A percentile compares a stretch with the other conserved stretches of the same genome.
phyloP scores from a whole-genome alignment of 2,329 filamentous ascomycete genomes.

The Calonectria pauciramosa region DNA sequence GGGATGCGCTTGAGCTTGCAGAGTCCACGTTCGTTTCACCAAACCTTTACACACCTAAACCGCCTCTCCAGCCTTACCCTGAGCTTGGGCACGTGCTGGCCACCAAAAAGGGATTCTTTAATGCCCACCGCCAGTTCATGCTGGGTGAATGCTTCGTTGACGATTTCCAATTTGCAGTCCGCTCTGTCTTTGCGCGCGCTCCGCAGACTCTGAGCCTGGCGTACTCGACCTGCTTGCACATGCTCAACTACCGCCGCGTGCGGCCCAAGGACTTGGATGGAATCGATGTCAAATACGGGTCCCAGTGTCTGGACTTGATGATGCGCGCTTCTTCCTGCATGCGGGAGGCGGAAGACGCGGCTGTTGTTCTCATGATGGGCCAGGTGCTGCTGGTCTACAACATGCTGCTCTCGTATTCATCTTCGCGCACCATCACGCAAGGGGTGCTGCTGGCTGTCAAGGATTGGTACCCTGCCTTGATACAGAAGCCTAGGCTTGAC shows the following conservation, averaged over 20 bases:
- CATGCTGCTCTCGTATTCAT: conserved; percentile 3
- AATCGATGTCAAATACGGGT: neutral
- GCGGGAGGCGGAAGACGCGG: conserved; percentile 4
- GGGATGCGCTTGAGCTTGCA: neutral
- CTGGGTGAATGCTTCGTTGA: conserved; percentile 12
- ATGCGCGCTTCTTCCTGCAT: neutral
- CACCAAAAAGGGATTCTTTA: conserved; percentile 21
- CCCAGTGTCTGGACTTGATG: conserved; percentile 15
- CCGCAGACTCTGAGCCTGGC: conserved; percentile 13
- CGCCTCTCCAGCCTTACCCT: neutral
- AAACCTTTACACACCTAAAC: neutral
- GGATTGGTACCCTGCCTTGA: conserved; percentile 21
- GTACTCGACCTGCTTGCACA: conserved; percentile 17
- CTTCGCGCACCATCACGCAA: conserved; percentile 17
- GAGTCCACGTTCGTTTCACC: neutral
- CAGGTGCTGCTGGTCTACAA: conserved; percentile 28
- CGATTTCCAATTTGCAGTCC: conserved; percentile 12
- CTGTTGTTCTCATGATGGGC: conserved; percentile 18
- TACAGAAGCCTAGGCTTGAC: conserved; percentile 19
- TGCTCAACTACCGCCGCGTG: conserved; percentile 7
- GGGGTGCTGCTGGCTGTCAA: conserved; percentile 14
- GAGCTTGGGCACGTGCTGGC: neutral
- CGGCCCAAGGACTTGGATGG: neutral
- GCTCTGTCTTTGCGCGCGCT: neutral
- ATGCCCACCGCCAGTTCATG: conserved; percentile 26